These are phyloP conservation scores for Monosporascus sp. DNA, from an alignment of 2,329 filamentous ascomycete genomes.

Conservation along the genomic window DNA sequence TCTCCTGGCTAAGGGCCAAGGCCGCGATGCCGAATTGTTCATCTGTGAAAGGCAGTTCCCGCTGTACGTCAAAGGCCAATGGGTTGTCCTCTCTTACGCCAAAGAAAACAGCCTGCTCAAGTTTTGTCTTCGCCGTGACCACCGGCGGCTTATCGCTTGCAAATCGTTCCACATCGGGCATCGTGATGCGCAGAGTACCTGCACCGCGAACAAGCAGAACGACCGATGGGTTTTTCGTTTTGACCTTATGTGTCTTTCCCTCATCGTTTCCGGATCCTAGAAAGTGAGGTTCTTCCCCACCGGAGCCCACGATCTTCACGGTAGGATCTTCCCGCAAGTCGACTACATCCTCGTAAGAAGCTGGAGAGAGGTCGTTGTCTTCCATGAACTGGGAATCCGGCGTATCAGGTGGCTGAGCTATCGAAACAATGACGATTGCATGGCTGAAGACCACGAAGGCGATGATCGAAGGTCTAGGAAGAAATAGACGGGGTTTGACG, in stretches of 20 bases:
- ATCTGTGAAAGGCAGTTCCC: slow-evolving; percentile 60
- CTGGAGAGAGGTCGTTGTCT: slow-evolving; percentile 57
- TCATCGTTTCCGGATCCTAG: slow-evolving; percentile 38
- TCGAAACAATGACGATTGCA: slow-evolving; percentile 71
- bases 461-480: slow-evolving; percentile 73
- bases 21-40: slow-evolving; percentile 74
- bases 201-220: slow-evolving; percentile 59
- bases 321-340: slow-evolving; percentile 65
- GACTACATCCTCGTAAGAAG: slow-evolving; percentile 80
- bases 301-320: slow-evolving; percentile 59
- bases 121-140: slow-evolving; percentile 79
- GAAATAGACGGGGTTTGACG: slow-evolving; percentile 60
- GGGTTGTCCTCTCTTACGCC: slow-evolving; percentile 77
- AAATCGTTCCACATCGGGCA: slow-evolving; percentile 56
- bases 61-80: slow-evolving; percentile 72
- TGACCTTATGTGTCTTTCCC: slow-evolving; percentile 44
- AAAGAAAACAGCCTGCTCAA: slow-evolving; percentile 94
- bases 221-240: slow-evolving; percentile 57
- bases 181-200: slow-evolving; percentile 55
- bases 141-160: slow-evolving; percentile 51
- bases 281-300: slow-evolving; percentile 53
- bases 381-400: slow-evolving; percentile 71
- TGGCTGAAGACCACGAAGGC: slow-evolving; percentile 78
- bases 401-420: slow-evolving; percentile 61
- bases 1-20: slow-evolving; percentile 71